Percentiles rank a stretch among this genome's conserved stretches.
phyloP scores from a whole-genome alignment of 371 early-diverging fungal species.

The Haplosporangium sp. region DNA sequence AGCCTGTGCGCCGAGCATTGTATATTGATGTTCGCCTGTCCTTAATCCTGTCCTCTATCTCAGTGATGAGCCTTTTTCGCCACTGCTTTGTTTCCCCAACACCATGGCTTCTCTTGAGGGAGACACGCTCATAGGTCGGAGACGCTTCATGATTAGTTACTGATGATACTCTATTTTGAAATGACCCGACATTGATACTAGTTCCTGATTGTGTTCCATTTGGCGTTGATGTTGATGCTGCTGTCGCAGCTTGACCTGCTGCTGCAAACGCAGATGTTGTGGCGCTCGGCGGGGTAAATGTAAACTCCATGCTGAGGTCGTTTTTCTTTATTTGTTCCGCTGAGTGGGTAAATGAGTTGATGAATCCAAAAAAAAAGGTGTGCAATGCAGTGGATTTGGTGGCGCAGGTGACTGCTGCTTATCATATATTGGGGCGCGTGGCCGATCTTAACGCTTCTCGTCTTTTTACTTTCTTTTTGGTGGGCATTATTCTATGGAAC shows the following conservation, averaged over 20 bases:
- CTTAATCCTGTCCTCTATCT: slow-evolving; percentile 47
- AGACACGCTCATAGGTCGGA: slow-evolving; percentile 18
- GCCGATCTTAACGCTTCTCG: too few species aligned
- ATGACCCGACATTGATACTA: too few species aligned
- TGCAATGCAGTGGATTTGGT: neutral
- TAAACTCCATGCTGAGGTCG: slow-evolving; percentile 15
- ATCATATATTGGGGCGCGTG: too few species aligned
- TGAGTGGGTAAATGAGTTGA: neutral
- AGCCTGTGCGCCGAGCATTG: slow-evolving; percentile 33
- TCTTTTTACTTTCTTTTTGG: too few species aligned
- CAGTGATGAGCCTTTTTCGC: slow-evolving; percentile 32
- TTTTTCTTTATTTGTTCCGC: neutral
- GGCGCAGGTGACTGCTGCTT: too few species aligned
- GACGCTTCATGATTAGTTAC: neutral
- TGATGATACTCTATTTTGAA: neutral
- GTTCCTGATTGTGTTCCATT: neutral
- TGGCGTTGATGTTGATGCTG: neutral
- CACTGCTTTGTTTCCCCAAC: slow-evolving; percentile 43
- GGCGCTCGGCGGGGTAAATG: slow-evolving; percentile 14
- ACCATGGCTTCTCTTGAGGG: slow-evolving; percentile 28
- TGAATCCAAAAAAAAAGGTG: neutral
- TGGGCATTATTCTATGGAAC: too few species aligned
- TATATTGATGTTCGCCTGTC: slow-evolving; percentile 34
- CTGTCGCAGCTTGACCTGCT: neutral
- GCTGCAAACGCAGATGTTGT: neutral